Evolutionary conservation across 2,329 filamentous ascomycete genomes (phyloP).

Genomic region (Metarhizium anisopliae): DNA sequence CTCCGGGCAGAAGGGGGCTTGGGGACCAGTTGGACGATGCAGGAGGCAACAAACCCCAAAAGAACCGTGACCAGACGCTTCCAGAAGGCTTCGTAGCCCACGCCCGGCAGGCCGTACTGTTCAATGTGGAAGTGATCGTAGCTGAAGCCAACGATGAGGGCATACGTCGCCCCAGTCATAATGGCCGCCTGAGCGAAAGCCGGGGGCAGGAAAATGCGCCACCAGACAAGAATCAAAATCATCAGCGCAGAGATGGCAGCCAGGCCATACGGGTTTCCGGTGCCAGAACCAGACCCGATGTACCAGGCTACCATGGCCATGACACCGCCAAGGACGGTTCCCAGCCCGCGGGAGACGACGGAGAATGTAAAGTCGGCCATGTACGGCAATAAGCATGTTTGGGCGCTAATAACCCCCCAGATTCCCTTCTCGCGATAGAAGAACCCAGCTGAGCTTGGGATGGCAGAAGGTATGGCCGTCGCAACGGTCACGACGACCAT

Average conservation of each 20-base stretch:
- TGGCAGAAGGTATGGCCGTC: constrained; percentile 28
- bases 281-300: constrained; percentile 36
- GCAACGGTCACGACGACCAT: constrained; percentile 38
- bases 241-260: constrained; percentile 33
- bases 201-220: constrained; percentile 21
- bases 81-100: constrained; percentile 39
- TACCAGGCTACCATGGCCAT: constrained; percentile 41
- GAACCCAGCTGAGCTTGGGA: constrained; percentile 35
- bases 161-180: constrained; percentile 27
- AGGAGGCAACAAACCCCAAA: constrained; percentile 31
- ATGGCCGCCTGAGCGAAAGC: constrained; percentile 19
- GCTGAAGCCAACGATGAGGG: constrained; percentile 36
- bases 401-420: constrained; percentile 42
- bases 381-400: constrained; percentile 36
- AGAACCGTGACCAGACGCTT: constrained; percentile 33
- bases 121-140: constrained; percentile 32
- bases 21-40: constrained; percentile 36
- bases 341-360: constrained; percentile 28
- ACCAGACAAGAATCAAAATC: constrained; percentile 24
- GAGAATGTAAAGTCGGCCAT: constrained; percentile 40
- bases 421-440: constrained; percentile 42
- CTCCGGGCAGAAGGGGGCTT: constrained; percentile 34
- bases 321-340: constrained; percentile 36
- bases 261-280: constrained; percentile 40
- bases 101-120: constrained; percentile 34